Conservation (phyloP, 495 filamentous ascomycete species). For the Xylaria telfairii region DNA sequence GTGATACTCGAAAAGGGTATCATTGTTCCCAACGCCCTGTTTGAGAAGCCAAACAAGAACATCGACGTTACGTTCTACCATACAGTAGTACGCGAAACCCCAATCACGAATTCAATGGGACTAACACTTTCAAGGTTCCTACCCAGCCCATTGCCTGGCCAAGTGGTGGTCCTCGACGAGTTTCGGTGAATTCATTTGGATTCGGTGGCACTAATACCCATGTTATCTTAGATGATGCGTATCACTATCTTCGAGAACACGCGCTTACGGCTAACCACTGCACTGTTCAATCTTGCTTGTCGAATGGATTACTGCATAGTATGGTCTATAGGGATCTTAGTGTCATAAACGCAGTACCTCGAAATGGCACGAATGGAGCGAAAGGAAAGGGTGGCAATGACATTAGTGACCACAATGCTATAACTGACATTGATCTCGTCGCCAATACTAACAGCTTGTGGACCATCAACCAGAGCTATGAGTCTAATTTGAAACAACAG, state of each 20-base stretch:
- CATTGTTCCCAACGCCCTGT: conserved; percentile 49
- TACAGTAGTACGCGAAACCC: conserved; percentile 24
- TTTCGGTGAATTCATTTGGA: conserved; percentile 63
- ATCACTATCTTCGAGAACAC: conserved; percentile 31
- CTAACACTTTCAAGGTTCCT: conserved; percentile 32
- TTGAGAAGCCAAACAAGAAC: conserved; percentile 56
- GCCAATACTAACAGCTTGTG: not conserved
- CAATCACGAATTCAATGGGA: too few species aligned
- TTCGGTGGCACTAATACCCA: conserved; percentile 67
- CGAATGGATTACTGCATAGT: not conserved
- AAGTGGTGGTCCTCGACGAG: conserved; percentile 43
- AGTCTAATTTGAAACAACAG: not conserved
- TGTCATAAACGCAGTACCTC: not conserved
- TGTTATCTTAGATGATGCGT: conserved; percentile 56
- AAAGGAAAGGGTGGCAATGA: not conserved
- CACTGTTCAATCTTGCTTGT: not conserved
- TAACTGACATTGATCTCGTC: not conserved
- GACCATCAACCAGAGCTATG: not conserved
- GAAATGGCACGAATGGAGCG: not conserved
- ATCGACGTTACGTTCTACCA: conserved; percentile 41
- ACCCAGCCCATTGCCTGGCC: conserved; percentile 38
- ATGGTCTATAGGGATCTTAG: too few species aligned
- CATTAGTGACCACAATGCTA: not conserved
- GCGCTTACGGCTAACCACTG: conserved; percentile 35
- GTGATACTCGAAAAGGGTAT: conserved; percentile 58